Evolutionary conservation across 106 monocot genomes (phyloP), one percentile per base, ranked within the genome.

Genomic region (Chionographis japonica): DNA sequence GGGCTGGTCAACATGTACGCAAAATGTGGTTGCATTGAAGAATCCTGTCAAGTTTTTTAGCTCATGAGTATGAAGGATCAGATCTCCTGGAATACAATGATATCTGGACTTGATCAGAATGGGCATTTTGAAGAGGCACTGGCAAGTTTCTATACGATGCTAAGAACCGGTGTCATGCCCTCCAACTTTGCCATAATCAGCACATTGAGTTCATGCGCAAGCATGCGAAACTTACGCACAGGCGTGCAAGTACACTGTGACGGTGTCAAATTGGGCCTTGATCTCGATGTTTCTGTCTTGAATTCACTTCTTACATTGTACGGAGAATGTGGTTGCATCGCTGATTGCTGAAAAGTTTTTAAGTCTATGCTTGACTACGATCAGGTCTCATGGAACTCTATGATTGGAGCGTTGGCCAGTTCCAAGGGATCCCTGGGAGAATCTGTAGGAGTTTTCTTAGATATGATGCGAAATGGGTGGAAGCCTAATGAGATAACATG

Each of bases 351-450:
- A 85, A 74, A 75, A 67, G 72, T 91, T 19, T 95, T 95, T 41
- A 50, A 58, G 10, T 68, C 46, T 12, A 91, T 88, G 85, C 37
- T 62, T n/a, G 75, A 40, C 10, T 77, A 81, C 70, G 94, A 95
- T 67, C 79, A 75, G 69, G 63, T 95, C 64, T 91, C 94, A 7
- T 95, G 94, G 91, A 95, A 95, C 62, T 88, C 85, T 49, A 88
- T 95, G 80, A 85, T 95, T 40, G 91, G 94, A 20, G 69, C 73
- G 3, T 59, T 88, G 55, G 78, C 81, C 17, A 78, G 66, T 70
- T 78, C 80, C 12, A 69, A 80, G 55, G 57, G 54, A 76, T 64
- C 75, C 46, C 49, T 76, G 5, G 41, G 64, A 40, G 77, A 80
- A 65, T 66, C 72, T n/a, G 37, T 84, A 14, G 40, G 5, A 12